Conservation (phyloP, 495 filamentous ascomycete species). For the Aspergillus panamensis region DNA sequence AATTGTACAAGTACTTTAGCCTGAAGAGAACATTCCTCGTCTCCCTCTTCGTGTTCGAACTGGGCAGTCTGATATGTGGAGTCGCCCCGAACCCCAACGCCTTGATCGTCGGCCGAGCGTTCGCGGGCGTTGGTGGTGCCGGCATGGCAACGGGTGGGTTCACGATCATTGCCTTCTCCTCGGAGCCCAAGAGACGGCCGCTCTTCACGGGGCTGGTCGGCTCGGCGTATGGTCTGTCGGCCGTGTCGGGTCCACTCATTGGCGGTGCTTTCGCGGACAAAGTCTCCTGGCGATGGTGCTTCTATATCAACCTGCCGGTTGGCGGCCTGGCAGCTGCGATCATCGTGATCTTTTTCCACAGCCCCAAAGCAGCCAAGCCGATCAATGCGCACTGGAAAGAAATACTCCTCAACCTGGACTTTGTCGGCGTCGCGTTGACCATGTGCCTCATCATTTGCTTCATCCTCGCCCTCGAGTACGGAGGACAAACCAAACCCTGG, state of each 20-base stretch:
- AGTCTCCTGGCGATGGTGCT: conserved; percentile 48
- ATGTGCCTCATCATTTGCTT: background rate
- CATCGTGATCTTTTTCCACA: conserved; percentile 28
- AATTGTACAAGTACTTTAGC: conserved; percentile 63
- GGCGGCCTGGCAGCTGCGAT: conserved; percentile 44
- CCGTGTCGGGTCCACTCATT: conserved; percentile 42
- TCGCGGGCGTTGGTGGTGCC: too few species aligned
- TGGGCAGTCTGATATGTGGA: conserved; percentile 64
- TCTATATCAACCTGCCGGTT: conserved; percentile 60
- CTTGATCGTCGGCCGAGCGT: conserved; percentile 60
- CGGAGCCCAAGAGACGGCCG: conserved; percentile 52
- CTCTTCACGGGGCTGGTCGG: conserved; percentile 45
- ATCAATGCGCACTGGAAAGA: background rate
- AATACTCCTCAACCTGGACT: conserved; percentile 5
- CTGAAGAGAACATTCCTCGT: too few species aligned
- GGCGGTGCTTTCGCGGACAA: conserved; percentile 28
- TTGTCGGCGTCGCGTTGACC: background rate
- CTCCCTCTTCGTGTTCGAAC: conserved; percentile 63
- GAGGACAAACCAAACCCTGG: background rate
- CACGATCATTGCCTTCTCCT: conserved; percentile 52
- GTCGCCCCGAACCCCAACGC: conserved; percentile 51
- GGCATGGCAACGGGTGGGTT: too few species aligned
- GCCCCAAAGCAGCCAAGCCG: background rate
- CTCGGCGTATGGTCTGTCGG: conserved; percentile 52
- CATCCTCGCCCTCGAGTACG: background rate